Percentiles rank a stretch among this genome's conserved stretches.
Conservation (phyloP, 176 grass and related monocot genomes). For the Guadua angustifolia region DNA sequence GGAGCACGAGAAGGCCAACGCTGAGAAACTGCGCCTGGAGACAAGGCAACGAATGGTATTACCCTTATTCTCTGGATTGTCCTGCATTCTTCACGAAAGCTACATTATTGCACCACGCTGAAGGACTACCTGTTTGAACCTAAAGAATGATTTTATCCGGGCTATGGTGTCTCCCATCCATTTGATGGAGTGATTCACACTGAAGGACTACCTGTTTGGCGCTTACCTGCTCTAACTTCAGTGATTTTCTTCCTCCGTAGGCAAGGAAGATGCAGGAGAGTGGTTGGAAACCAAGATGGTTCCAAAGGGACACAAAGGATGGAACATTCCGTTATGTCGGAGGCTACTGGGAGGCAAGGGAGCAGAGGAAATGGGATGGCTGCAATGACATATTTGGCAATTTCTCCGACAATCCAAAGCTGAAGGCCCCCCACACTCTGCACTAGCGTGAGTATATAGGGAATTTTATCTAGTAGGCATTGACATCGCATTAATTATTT, state of each 20-base stretch:
- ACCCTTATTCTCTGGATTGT: neutral
- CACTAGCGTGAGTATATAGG: slow-evolving; percentile 57
- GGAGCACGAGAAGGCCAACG: slow-evolving; percentile 83
- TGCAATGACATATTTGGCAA: slow-evolving; percentile 84
- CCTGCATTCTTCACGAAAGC: neutral
- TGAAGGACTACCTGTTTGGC: neutral
- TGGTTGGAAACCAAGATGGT: slow-evolving; percentile 91
- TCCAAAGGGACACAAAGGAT: slow-evolving; percentile 56
- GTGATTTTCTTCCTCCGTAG: slow-evolving; percentile 39
- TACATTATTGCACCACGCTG: neutral
- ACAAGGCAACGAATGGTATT: slow-evolving; percentile 80
- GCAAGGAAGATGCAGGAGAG: slow-evolving; percentile 88
- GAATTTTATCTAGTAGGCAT: slow-evolving; percentile 32
- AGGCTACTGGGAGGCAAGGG: slow-evolving; percentile 85
- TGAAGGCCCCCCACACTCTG: slow-evolving; percentile 28
- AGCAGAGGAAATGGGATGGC: slow-evolving; percentile 63
- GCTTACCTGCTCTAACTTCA: neutral
- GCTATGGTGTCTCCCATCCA: neutral
- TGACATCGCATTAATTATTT: slow-evolving; percentile 40
- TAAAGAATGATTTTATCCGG: neutral
- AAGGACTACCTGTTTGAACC: neutral
- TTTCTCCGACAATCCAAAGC: slow-evolving; percentile 39
- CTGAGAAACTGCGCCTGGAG: slow-evolving; percentile 77
- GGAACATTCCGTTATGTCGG: slow-evolving; percentile 65
- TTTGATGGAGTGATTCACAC: neutral